Evolutionary conservation across 306 rosid species (phyloP), one percentile per base, ranked within the genome.

Genomic region (Myrica gale): DNA sequence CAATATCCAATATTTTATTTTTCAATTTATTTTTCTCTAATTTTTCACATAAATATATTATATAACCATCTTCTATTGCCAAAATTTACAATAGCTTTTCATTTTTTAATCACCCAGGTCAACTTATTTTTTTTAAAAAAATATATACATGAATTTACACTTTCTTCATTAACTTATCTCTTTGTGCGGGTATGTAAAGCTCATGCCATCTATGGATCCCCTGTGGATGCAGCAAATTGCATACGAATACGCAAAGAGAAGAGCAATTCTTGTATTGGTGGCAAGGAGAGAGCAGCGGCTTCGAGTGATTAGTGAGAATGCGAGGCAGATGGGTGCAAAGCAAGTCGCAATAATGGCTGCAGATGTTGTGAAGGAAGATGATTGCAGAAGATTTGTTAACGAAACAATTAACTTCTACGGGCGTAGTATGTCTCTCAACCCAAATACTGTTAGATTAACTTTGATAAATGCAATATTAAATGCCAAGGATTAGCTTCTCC

Each of bases 341-440:
- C 84, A 90, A 76, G 97, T 93, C 5, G 72, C 86, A 79, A 82
- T 84, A 46, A 79, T 88, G 68, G 98, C 97, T 0, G 93, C 98
- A 16, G 97, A 93, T 82, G 98, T 93, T 72, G 97, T 93, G 0
- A 93, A 93, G 71, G 97, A 91, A 86, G 98, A 93, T 56, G 97
- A 93, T 3, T 93, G 98, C 32, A 70, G 87, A 75, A 83, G 90
- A 82, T 93, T 93, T 68, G 80, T 93, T 72, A 68, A 69, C 76
- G 89, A 89, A 78, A 85, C 93, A 32, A 46, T 91, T 1, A 74
- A 76, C 78, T 37, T 55, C 73, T 80, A 76, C 8, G 93, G 97
- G 4, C 96, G 88, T 43, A 80, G 98, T 93, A 93, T 53, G 83
- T 21, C 21, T 50, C 57, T 12, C 16, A 0, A 5, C 47, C 19